Percentiles rank a stretch among this genome's conserved stretches.
These are phyloP conservation scores for Trifolium dubium DNA, from an alignment of 306 rosid species.

Conservation along the genomic window DNA sequence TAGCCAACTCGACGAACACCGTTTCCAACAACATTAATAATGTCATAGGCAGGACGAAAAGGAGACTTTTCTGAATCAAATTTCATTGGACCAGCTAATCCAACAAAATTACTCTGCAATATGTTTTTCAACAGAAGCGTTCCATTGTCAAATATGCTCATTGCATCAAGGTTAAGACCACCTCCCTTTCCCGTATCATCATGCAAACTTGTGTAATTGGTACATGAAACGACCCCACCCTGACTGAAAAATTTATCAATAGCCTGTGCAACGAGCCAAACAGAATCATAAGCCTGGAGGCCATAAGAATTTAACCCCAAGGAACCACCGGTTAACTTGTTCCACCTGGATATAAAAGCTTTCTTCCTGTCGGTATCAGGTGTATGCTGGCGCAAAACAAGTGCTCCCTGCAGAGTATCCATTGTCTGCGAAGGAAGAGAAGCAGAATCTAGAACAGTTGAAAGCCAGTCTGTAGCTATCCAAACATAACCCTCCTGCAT, in stretches of 20 bases:
- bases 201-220: constrained; percentile 64
- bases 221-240: constrained; percentile 70
- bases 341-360: constrained; percentile 76
- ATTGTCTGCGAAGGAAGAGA: constrained; percentile 54
- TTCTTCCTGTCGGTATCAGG: constrained; percentile 76
- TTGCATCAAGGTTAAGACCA: constrained; percentile 75
- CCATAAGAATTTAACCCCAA: constrained; percentile 86
- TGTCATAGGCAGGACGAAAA: constrained; percentile 77
- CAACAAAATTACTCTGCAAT: constrained; percentile 64
- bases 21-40: constrained; percentile 76
- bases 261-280: constrained; percentile 84
- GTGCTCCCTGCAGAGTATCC: constrained; percentile 72
- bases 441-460: constrained; percentile 69
- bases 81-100: constrained; percentile 76
- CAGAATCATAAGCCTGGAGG: constrained; percentile 86
- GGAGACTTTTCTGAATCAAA: constrained; percentile 64
- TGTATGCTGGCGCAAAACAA: constrained; percentile 82
- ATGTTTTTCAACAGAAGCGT: constrained; percentile 64
- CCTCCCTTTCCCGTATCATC: constrained; percentile 44
- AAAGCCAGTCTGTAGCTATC: constrained; percentile 96
- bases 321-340: constrained; percentile 68
- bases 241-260: constrained; percentile 69
- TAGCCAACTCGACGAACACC: constrained; percentile 80
- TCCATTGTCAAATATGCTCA: constrained; percentile 87
- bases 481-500: constrained; percentile 82